A percentile compares a stretch with the other conserved stretches of the same genome.
Conservation (phyloP, 106 monocot species). For the Hemerocallis citrina region DNA sequence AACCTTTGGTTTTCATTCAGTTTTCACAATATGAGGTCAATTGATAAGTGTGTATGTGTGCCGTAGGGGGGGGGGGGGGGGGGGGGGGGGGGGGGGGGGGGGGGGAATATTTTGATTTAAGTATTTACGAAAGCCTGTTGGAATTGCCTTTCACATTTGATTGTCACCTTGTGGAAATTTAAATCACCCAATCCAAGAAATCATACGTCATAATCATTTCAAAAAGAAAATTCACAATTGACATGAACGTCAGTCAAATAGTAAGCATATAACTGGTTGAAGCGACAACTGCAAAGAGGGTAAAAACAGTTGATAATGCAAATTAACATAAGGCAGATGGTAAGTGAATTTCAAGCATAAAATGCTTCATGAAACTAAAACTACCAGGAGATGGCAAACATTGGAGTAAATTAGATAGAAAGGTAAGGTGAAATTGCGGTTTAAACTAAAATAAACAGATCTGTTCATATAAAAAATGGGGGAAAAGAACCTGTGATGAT, state of each 20-base stretch:
- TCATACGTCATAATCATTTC: background rate
- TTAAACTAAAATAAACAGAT: background rate
- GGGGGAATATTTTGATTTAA: too few species aligned
- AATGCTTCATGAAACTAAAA: background rate
- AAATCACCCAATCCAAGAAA: background rate
- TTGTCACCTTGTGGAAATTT: too few species aligned
- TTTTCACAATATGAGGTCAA: too few species aligned
- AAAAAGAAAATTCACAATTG: background rate
- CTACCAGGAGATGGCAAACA: background rate
- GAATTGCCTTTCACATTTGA: too few species aligned
- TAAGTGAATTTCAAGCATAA: background rate
- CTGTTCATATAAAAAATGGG: background rate
- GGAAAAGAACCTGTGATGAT: slow-evolving; percentile 46
- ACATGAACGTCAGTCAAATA: background rate
- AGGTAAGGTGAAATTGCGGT: background rate
- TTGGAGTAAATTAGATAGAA: background rate
- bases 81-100: too few species aligned
- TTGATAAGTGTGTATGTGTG: too few species aligned
- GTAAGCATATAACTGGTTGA: background rate
- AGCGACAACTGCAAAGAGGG: too few species aligned
- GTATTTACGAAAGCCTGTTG: too few species aligned
- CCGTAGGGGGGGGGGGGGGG: too few species aligned
- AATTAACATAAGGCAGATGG: background rate
- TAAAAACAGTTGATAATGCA: background rate
- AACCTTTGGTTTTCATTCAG: too few species aligned